phyloP scores from a whole-genome alignment of 306 rosid species.

The Astragalus membranaceus region DNA sequence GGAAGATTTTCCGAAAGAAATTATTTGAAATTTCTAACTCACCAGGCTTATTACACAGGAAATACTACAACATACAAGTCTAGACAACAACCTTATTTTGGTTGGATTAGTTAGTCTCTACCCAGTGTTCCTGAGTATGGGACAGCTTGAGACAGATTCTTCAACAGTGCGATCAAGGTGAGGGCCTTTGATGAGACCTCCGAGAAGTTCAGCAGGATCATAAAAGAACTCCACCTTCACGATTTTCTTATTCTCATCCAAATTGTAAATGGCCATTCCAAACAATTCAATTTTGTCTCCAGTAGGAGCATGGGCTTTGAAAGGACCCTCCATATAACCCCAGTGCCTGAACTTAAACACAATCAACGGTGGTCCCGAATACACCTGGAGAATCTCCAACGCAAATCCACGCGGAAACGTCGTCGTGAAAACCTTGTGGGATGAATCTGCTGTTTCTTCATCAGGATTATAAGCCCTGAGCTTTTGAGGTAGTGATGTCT shows the following conservation, averaged over 20 bases:
- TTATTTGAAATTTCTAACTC: too few species aligned
- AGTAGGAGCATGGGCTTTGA: conserved; percentile 55
- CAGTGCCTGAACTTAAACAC: conserved; percentile 71
- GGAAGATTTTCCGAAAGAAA: too few species aligned
- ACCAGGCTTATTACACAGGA: not conserved
- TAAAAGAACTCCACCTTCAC: conserved; percentile 67
- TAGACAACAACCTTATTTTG: too few species aligned
- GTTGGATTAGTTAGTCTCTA: conserved; percentile 3
- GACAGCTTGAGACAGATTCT: conserved; percentile 39
- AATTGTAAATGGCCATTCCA: conserved; percentile 49
- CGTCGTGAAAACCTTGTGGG: conserved; percentile 39
- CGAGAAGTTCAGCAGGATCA: conserved; percentile 59
- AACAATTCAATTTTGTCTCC: conserved; percentile 37
- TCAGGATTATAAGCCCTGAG: conserved; percentile 43
- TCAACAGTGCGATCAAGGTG: conserved; percentile 20
- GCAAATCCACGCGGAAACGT: conserved; percentile 70
- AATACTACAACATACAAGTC: too few species aligned
- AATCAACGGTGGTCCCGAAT: conserved; percentile 51
- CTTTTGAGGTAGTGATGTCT: conserved; percentile 47
- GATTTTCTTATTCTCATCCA: conserved; percentile 40
- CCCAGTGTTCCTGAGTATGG: conserved; percentile 35
- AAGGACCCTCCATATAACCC: conserved; percentile 78
- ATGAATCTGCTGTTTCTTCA: conserved; percentile 43
- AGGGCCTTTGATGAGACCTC: conserved; percentile 51
- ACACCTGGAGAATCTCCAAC: conserved; percentile 43